phyloP scores from a whole-genome alignment of 164 flowering plant species.

The Dillenia turbinata region DNA sequence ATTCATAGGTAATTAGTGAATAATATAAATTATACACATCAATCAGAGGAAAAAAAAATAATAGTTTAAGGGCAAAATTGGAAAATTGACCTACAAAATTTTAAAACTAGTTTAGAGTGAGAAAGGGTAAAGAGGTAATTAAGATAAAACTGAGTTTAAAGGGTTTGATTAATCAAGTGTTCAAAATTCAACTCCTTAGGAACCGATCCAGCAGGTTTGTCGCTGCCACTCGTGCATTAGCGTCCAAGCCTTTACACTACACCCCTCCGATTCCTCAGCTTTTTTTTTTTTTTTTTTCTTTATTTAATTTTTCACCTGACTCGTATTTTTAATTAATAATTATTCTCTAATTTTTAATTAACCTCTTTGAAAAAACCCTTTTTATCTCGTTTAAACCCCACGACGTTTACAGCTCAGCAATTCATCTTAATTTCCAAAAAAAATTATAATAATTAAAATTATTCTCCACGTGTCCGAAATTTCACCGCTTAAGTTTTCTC shows the following conservation, averaged over 20 bases:
- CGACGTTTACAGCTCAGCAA: constrained; percentile 53
- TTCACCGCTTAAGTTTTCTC: constrained; percentile 8
- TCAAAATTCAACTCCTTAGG: constrained; percentile 47
- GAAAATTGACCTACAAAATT: not conserved
- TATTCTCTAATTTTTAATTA: not conserved
- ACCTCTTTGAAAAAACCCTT: not conserved
- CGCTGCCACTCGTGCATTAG: constrained; percentile 50
- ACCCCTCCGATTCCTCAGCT: constrained; percentile 59
- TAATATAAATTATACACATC: no score
- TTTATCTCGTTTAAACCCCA: constrained; percentile 28
- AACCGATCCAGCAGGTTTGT: constrained; percentile 74
- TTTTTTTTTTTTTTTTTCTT: constrained; percentile 14
- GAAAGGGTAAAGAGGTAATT: constrained; percentile 3
- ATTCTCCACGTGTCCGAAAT: constrained; percentile 17
- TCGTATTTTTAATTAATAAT: constrained; percentile 1
- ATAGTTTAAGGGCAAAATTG: constrained; percentile 1
- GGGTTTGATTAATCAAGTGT: constrained; percentile 12
- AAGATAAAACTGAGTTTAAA: constrained; percentile 2
- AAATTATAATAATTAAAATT: constrained; percentile 13
- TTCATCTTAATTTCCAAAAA: no score
- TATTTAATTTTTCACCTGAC: not conserved
- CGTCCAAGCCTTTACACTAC: constrained; percentile 59
- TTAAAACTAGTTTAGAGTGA: no score
- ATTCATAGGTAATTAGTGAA: no score
- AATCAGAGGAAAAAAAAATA: not conserved